Conservation (phyloP, 2,329 filamentous ascomycete species). For the Bipolaris zeicola region DNA sequence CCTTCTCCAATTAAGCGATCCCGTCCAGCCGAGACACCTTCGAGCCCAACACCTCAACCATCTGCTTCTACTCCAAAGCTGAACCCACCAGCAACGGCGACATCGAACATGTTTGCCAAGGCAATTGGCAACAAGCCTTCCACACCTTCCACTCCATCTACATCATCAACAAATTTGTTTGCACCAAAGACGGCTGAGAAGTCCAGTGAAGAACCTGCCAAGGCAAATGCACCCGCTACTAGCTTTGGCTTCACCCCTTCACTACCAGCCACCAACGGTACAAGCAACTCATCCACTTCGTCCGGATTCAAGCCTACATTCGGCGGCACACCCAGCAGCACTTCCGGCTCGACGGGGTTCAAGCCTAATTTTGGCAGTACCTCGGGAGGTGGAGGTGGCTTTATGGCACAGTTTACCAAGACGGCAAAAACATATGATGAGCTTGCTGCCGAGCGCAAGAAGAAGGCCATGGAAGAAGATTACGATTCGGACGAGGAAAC, state of each 20-base stretch:
- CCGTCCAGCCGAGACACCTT: constrained; percentile 20
- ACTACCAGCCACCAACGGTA: constrained; percentile 14
- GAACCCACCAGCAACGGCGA: constrained; percentile 27
- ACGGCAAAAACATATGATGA: constrained; percentile 40
- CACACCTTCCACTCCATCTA: constrained; percentile 15
- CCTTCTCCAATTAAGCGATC: constrained; percentile 35
- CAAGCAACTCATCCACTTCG: constrained; percentile 1
- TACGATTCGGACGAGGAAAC: constrained; percentile 47
- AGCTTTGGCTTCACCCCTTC: constrained; percentile 27
- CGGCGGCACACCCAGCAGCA: constrained; percentile 14
- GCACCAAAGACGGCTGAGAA: constrained; percentile 16
- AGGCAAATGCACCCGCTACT: constrained; percentile 13
- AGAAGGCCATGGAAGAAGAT: constrained; percentile 43
- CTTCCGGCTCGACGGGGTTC: constrained; percentile 12
- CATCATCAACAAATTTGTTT: constrained; percentile 20
- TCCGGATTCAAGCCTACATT: constrained; percentile 20
- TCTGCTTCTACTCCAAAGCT: constrained; percentile 19
- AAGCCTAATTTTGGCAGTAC: constrained; percentile 16
- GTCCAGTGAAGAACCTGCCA: constrained; percentile 10
- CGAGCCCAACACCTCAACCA: constrained; percentile 31
- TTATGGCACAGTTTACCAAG: constrained; percentile 38
- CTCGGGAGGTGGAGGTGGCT: constrained; percentile 22
- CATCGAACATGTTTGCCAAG: constrained; percentile 33
- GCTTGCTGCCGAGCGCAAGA: constrained; percentile 42
- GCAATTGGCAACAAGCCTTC: constrained; percentile 30